phyloP scores from a whole-genome alignment of 192 early-diverging fungal genomes.

The Backusella circina region DNA sequence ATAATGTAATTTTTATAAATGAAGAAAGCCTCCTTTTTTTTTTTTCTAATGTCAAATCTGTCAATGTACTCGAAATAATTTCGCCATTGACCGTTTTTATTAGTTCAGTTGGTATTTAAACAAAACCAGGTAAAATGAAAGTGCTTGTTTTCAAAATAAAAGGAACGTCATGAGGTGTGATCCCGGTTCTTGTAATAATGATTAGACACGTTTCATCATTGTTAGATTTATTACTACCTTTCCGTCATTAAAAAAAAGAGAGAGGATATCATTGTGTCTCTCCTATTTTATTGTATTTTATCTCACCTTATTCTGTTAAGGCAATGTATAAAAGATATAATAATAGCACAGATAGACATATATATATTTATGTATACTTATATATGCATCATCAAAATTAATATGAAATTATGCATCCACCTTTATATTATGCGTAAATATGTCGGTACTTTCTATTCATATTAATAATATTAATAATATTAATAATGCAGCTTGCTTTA shows the following conservation, averaged over 20 bases:
- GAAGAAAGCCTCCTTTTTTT: slow-evolving; percentile 12
- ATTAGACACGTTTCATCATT: background rate
- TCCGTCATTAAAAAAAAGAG: background rate
- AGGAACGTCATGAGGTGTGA: background rate
- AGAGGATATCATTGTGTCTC: no score
- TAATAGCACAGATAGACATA: no score
- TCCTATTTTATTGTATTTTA: background rate
- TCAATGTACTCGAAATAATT: slow-evolving; percentile 16
- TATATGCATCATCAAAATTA: background rate
- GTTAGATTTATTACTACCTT: background rate
- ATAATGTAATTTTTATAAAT: slow-evolving; percentile 18
- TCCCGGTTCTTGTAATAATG: background rate
- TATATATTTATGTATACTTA: background rate
- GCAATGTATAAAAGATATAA: background rate
- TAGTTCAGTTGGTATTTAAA: background rate
- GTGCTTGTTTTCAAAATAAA: background rate
- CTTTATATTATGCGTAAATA: background rate
- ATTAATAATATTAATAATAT: background rate
- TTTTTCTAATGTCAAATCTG: slow-evolving; percentile 25
- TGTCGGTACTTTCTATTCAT: background rate
- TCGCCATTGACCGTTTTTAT: background rate
- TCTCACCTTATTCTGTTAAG: background rate
- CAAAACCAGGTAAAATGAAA: background rate
- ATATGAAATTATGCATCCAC: background rate
- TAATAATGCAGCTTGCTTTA: background rate